Evolutionary conservation across 1,284 basidiomycete genomes (phyloP).

Genomic region (Ustilago shanxiensis): DNA sequence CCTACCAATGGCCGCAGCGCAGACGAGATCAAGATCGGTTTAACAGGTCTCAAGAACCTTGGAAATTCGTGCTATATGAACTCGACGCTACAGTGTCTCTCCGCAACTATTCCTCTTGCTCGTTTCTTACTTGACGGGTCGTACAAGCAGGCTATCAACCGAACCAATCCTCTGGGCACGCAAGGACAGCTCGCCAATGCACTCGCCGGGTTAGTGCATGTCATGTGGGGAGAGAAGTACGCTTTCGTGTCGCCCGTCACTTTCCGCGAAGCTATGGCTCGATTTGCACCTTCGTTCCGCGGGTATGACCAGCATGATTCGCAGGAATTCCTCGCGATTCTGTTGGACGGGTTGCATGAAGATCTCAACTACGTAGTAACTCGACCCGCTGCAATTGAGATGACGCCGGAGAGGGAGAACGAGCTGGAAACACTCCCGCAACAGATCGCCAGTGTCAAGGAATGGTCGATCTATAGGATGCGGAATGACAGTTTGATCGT

Average conservation of each 20-base stretch:
- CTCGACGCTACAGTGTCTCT: constrained; percentile 68
- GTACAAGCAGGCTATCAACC: constrained; percentile 89
- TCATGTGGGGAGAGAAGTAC: constrained; percentile 89
- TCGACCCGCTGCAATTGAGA: constrained; percentile 58
- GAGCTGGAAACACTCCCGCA: constrained; percentile 79
- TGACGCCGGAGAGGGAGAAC: constrained; percentile 62
- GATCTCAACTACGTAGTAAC: constrained; percentile 59
- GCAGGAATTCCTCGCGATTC: constrained; percentile 58
- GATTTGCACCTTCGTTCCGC: constrained; percentile 64
- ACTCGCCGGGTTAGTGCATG: constrained; percentile 84
- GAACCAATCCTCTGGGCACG: constrained; percentile 86
- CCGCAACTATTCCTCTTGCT: constrained; percentile 65
- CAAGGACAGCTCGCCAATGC: constrained; percentile 86
- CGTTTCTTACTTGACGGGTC: constrained; percentile 74
- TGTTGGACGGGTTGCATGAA: constrained; percentile 60
- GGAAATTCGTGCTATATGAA: constrained; percentile 71
- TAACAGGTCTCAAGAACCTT: constrained; percentile 68
- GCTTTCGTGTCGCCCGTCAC: constrained; percentile 85
- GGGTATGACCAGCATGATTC: constrained; percentile 66
- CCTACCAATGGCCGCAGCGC: constrained; percentile 33
- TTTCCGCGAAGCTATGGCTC: constrained; percentile 79
- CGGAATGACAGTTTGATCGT: constrained; percentile 64
- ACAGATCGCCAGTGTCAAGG: constrained; percentile 72
- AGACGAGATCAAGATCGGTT: constrained; percentile 62
- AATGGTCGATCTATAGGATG: constrained; percentile 64